Percentiles rank a stretch among this genome's conserved stretches.
phyloP scores from a whole-genome alignment of 208 protist species.

The Crithidia mellificae region DNA sequence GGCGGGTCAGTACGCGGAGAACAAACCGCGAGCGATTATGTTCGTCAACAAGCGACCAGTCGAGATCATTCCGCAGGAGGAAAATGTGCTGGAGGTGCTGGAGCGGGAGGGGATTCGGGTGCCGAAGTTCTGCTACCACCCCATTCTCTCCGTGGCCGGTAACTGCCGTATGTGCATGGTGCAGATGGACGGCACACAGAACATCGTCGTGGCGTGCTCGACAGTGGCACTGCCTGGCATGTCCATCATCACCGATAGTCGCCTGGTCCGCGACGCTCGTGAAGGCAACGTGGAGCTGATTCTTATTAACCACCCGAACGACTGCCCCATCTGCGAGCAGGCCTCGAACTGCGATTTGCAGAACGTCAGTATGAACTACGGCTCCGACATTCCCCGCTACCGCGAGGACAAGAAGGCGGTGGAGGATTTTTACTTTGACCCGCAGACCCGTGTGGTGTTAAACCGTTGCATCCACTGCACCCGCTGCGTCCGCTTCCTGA shows the following conservation, averaged over 20 bases:
- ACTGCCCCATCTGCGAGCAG: conserved; percentile 97
- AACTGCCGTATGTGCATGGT: conserved; percentile 99
- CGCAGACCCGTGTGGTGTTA: conserved; percentile 95
- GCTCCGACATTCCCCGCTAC: conserved; percentile 86
- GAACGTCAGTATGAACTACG: conserved; percentile 94
- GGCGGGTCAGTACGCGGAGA: conserved; percentile 82
- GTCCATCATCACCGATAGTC: conserved; percentile 95
- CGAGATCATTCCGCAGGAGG: conserved; percentile 90
- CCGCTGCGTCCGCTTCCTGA: conserved; percentile 94
- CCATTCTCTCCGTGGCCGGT: conserved; percentile 93
- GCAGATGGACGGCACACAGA: conserved; percentile 95
- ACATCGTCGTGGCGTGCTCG: conserved; percentile 95
- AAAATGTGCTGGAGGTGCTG: conserved; percentile 90
- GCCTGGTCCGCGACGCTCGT: conserved; percentile 93
- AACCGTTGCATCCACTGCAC: conserved; percentile 98
- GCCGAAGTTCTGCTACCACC: conserved; percentile 93
- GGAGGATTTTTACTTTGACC: conserved; percentile 96
- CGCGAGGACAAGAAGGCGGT: conserved; percentile 91
- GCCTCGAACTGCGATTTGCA: conserved; percentile 97
- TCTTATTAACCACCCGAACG: conserved; percentile 97
- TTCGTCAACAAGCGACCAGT: conserved; percentile 91
- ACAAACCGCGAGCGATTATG: conserved; percentile 90
- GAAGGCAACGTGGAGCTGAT: conserved; percentile 98
- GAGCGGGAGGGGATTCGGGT: conserved; percentile 90
- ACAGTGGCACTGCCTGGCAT: conserved; percentile 95